Evolutionary conservation across 495 filamentous ascomycete genomes (phyloP).

Genomic region (Ramalina peruviana): DNA sequence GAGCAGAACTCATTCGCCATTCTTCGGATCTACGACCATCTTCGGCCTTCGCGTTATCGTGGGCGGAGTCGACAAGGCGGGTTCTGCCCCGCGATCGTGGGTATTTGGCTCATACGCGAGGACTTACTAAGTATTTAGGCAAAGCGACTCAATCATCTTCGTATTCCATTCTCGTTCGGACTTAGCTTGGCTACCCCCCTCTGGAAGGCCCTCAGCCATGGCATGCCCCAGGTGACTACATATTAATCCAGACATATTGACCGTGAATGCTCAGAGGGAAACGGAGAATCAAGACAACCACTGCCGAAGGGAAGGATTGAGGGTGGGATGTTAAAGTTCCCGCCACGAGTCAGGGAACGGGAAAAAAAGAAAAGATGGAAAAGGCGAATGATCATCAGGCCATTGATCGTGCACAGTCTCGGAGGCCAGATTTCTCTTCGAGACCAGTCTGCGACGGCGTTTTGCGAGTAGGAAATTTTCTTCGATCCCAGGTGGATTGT

Average conservation of each 20-base stretch:
- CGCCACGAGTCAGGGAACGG: not conserved
- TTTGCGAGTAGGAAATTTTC: too few species aligned
- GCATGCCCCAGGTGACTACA: too few species aligned
- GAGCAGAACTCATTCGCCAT: not conserved
- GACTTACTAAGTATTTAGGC: not conserved
- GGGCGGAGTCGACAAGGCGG: not conserved
- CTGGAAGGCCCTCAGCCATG: not conserved
- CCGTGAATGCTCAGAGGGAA: not conserved
- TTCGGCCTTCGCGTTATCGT: not conserved
- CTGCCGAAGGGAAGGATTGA: not conserved
- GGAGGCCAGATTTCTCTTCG: too few species aligned
- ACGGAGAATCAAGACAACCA: not conserved
- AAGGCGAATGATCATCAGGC: too few species aligned
- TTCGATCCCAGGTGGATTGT: too few species aligned
- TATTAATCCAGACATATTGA: too few species aligned
- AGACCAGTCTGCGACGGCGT: too few species aligned
- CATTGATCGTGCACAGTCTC: too few species aligned
- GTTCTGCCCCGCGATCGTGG: not conserved
- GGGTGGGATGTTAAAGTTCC: not conserved
- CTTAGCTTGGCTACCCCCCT: not conserved
- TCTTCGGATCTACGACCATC: not conserved
- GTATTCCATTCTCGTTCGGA: too few species aligned
- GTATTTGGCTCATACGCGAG: not conserved
- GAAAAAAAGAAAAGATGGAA: too few species aligned
- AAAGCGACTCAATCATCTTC: not conserved